Evolutionary conservation across 73 alveolate species (phyloP).

Genomic region (Tetrahymena borealis): DNA sequence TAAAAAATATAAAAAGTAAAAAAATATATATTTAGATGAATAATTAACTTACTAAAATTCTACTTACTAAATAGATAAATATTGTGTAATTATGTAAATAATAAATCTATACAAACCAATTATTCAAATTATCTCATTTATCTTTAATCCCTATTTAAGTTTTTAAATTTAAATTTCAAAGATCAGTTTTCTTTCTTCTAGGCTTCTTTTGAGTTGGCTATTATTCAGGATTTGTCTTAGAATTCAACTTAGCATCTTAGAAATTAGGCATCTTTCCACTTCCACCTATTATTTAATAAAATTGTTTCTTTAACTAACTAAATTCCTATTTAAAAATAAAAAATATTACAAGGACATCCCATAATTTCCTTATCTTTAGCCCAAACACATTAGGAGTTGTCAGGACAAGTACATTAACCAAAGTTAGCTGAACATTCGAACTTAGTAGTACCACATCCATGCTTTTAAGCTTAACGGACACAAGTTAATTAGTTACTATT

Average conservation of each 20-base stretch:
- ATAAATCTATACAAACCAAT: no score
- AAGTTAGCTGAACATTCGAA: neutral
- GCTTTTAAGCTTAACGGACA: neutral
- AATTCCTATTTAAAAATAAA: neutral
- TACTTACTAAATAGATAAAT: no score
- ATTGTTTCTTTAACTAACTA: neutral
- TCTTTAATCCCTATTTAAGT: no score
- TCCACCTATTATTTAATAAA: neutral
- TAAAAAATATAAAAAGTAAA: no score
- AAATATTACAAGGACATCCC: neutral
- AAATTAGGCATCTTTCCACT: neutral
- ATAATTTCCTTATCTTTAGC: neutral
- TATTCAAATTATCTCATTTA: no score
- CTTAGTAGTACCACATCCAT: neutral
- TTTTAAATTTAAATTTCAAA: no score
- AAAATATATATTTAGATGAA: no score
- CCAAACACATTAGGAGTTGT: neutral
- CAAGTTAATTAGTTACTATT: neutral
- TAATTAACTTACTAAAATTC: no score
- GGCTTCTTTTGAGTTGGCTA: neutral
- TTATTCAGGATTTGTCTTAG: neutral
- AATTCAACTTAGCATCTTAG: neutral
- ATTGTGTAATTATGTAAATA: no score
- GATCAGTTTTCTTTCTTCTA: neutral
- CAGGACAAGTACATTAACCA: neutral